phyloP scores from a whole-genome alignment of 2,329 filamentous ascomycete genomes.

The Aspergillus neotritici region DNA sequence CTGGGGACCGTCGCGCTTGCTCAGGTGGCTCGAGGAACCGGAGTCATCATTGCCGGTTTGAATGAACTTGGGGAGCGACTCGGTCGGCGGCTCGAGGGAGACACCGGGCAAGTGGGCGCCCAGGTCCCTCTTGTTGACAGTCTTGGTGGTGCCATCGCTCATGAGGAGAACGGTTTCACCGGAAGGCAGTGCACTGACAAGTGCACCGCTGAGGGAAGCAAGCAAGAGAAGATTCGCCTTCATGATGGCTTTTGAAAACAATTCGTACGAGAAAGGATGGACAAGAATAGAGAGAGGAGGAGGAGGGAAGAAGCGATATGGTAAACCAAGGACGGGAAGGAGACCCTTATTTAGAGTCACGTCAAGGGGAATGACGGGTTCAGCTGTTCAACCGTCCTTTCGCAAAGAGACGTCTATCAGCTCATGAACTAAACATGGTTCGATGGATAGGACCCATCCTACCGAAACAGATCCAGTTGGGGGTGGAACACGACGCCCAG shows the following conservation, averaged over 20 bases:
- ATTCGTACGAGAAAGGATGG: neutral
- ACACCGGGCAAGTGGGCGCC: slow-evolving; percentile 5
- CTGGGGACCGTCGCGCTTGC: slow-evolving; percentile 7
- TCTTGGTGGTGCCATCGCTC: slow-evolving; percentile 7
- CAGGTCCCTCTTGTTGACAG: slow-evolving; percentile 11
- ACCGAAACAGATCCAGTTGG: too few species aligned
- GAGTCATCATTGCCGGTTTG: neutral
- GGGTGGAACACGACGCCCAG: too few species aligned
- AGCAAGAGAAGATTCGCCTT: slow-evolving; percentile 1
- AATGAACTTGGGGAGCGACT: slow-evolving; percentile 2
- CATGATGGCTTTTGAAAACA: too few species aligned
- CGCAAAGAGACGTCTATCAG: too few species aligned
- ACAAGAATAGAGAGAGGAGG: too few species aligned
- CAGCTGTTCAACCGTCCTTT: slow-evolving; percentile 1
- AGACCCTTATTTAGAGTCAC: neutral
- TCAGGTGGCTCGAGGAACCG: neutral
- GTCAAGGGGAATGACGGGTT: neutral
- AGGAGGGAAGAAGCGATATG: neutral
- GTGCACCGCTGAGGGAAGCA: slow-evolving; percentile 1
- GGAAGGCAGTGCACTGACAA: neutral
- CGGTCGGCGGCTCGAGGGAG: neutral
- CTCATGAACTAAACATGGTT: too few species aligned
- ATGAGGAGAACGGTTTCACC: slow-evolving; percentile 9
- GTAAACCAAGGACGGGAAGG: neutral
- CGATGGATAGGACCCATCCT: too few species aligned